Evolutionary conservation across 1,284 basidiomycete species (phyloP), one percentile per base, ranked within the genome.

Genomic region (Retiboletus fuscus): DNA sequence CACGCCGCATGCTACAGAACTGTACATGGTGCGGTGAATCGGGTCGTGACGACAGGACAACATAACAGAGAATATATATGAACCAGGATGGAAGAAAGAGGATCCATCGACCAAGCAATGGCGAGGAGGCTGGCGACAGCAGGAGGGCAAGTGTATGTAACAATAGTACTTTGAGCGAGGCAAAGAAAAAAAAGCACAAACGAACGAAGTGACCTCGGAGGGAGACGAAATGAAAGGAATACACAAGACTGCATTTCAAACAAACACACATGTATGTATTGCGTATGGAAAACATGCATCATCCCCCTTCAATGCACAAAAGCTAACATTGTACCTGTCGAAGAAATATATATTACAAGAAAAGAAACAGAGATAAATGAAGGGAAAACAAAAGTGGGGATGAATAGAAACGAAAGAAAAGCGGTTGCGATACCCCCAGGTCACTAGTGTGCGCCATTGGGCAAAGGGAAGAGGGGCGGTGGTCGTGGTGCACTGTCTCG

Each of bases 401-500:
- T 67, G 69, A 71, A 57, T 71, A 73, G 20, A 41, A 49, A 30
- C 6, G 4, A 53, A 61, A 16, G 22, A 51, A 39, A 65, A 53
- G 46, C 41, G 12, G 46, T 60, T 66, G 16, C 28, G 3, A 68
- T 68, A 60, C 67, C 39, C 64, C 66, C 61, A 10, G 22, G 30
- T 58, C 26, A 53, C 73, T 39, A 79, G 67, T 75, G 76, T 43
- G 71, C 64, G 63, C 79, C 73, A 24, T 82, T 79, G 61, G 74
- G 71, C 34, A 73, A 69, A 43, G 69, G 67, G 41, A 81, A 76
- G 41, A 79, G 73, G 60, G 69, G 81, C 28, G 83, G 79, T 30
- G 85, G 82, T 44, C 84, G 83, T 57, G 82, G 78, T 39, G 79
- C 79, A 57, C 75, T 75, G 26, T 89, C 88, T 75, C 87, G 84